A percentile compares a stretch with the other conserved stretches of the same genome.
Evolutionary conservation across 169 alveolate genomes (phyloP).

Genomic region (Eimeria sp.): DNA sequence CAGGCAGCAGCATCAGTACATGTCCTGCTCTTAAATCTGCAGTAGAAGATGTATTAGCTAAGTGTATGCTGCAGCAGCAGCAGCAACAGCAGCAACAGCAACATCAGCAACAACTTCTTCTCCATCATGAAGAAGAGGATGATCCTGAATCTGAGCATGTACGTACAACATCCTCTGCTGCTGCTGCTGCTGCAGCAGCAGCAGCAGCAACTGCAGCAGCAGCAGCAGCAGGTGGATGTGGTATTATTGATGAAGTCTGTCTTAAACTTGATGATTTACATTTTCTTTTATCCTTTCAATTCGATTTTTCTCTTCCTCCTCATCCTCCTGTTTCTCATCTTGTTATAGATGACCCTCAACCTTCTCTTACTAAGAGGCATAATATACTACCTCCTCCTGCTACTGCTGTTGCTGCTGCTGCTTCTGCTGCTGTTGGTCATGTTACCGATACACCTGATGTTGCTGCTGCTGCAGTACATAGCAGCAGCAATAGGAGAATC

Average conservation of each 20-base stretch:
- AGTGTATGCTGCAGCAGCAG: conserved; percentile 4
- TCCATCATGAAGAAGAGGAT: background rate
- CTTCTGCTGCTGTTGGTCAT: background rate
- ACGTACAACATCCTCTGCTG: background rate
- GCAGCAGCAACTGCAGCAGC: background rate
- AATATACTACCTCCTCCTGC: background rate
- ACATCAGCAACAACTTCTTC: background rate
- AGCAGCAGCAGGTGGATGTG: background rate
- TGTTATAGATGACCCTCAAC: conserved; percentile 2
- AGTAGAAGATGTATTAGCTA: background rate
- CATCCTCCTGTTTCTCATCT: conserved; percentile 23
- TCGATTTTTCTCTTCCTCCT: background rate
- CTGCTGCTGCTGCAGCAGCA: background rate
- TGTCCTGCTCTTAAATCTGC: background rate
- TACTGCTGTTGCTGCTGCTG: background rate
- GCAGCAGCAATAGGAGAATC: background rate
- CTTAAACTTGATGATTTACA: background rate
- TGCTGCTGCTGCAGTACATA: background rate
- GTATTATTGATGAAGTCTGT: background rate
- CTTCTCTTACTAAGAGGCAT: background rate
- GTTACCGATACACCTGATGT: background rate
- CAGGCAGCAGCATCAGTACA: background rate
- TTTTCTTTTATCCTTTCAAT: background rate
- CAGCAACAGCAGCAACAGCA: background rate
- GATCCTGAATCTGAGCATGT: background rate